These are phyloP conservation scores for Candida montana DNA, from an alignment of 805 yeast genomes.

Conservation along the genomic window DNA sequence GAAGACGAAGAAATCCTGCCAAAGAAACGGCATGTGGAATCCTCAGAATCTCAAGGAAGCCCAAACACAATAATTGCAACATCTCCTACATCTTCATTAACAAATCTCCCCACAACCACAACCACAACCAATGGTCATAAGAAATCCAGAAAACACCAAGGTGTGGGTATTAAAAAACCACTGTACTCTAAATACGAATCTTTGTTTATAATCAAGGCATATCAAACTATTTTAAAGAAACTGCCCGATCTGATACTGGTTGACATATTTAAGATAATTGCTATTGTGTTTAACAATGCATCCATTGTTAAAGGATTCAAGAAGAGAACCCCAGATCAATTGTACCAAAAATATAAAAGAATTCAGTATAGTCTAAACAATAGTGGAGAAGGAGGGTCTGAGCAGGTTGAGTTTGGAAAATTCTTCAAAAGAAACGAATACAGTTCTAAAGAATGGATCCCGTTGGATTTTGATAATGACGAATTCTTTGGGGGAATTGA, in stretches of 20 bases:
- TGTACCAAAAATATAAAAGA: slow-evolving; percentile 25
- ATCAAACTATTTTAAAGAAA: slow-evolving; percentile 14
- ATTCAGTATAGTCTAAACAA: slow-evolving; percentile 23
- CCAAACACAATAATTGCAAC: neutral
- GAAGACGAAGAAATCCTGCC: neutral
- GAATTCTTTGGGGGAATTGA: slow-evolving; percentile 4
- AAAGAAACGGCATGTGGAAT: neutral
- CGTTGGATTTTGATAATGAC: slow-evolving; percentile 12
- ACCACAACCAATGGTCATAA: slow-evolving; percentile 8
- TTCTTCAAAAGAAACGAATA: slow-evolving; percentile 17
- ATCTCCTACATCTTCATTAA: neutral
- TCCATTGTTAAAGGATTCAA: slow-evolving; percentile 20
- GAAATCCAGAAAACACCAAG: slow-evolving; percentile 23
- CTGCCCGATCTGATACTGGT: slow-evolving; percentile 19
- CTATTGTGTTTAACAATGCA: slow-evolving; percentile 20
- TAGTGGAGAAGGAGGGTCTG: slow-evolving; percentile 17
- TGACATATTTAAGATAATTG: slow-evolving; percentile 22
- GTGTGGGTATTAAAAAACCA: slow-evolving; percentile 25
- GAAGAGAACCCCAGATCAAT: slow-evolving; percentile 23
- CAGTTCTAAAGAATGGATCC: slow-evolving; percentile 23
- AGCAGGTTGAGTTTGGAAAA: slow-evolving; percentile 14
- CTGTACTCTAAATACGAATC: slow-evolving; percentile 24
- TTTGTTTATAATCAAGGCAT: slow-evolving; percentile 21
- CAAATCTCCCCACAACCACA: neutral
- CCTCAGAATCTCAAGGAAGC: neutral